Percentiles rank a stretch among this genome's conserved stretches.
Conservation (phyloP, 2,329 filamentous ascomycete genomes). For the Macrophomina phaseolina region DNA sequence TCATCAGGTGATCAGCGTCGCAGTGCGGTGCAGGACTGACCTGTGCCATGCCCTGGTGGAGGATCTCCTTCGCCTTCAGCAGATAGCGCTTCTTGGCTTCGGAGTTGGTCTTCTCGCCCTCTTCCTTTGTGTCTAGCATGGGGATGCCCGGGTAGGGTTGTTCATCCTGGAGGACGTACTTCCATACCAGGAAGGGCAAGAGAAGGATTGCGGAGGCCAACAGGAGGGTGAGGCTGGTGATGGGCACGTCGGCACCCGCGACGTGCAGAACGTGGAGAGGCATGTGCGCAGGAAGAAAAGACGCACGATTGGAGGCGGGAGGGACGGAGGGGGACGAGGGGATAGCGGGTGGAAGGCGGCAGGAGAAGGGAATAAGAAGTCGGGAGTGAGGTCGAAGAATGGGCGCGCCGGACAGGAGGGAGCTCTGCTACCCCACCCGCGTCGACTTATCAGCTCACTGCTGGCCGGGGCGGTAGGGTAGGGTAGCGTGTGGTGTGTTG, state of each 20-base stretch:
- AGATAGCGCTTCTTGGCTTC: slow-evolving; percentile 11
- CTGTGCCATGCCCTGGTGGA: neutral
- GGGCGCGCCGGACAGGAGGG: neutral
- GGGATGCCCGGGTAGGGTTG: slow-evolving; percentile 5
- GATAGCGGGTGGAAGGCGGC: neutral
- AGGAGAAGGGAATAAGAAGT: neutral
- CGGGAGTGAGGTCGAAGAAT: neutral
- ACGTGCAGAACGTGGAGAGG: neutral
- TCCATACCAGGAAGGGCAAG: neutral
- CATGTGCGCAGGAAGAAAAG: neutral
- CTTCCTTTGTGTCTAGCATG: neutral
- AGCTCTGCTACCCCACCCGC: neutral
- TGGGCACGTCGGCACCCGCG: neutral
- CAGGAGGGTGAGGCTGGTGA: neutral
- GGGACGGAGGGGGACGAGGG: neutral
- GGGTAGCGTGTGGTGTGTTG: neutral
- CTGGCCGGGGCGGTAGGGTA: neutral
- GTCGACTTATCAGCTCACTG: neutral
- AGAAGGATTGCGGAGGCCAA: neutral
- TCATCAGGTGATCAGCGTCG: too few relatives aligned
- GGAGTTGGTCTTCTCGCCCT: slow-evolving; percentile 10
- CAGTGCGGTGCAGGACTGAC: neutral
- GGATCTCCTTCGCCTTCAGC: slow-evolving; percentile 2
- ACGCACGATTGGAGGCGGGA: too few relatives aligned
- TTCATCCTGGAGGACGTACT: neutral